Percentiles rank a stretch among this genome's conserved stretches.
phyloP scores from a whole-genome alignment of 768 basidiomycete species.

The Leccinum disarticulatum region DNA sequence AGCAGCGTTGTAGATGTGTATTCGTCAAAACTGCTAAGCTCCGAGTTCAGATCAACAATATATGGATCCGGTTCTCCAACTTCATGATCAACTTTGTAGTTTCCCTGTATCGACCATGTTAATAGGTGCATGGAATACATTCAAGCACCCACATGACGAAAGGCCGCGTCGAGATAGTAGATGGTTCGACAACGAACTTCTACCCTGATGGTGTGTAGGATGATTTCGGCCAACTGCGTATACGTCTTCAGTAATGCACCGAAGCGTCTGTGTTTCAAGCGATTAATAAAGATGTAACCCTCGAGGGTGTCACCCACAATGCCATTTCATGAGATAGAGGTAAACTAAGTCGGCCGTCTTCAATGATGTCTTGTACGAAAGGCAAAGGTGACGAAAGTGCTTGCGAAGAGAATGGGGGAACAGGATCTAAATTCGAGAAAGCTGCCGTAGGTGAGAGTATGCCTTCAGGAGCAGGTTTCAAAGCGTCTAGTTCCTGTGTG shows the following conservation, averaged over 20 bases:
- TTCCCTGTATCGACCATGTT: slow-evolving; percentile 54
- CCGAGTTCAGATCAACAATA: slow-evolving; percentile 80
- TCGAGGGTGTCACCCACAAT: slow-evolving; percentile 53
- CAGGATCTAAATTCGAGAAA: slow-evolving; percentile 44
- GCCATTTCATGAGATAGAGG: slow-evolving; percentile 89
- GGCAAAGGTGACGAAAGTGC: slow-evolving; percentile 48
- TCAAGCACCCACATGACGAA: slow-evolving; percentile 59
- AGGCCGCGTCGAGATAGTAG: slow-evolving; percentile 76
- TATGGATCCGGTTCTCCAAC: slow-evolving; percentile 90
- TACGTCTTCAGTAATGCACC: slow-evolving; percentile 90
- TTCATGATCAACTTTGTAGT: slow-evolving; percentile 80
- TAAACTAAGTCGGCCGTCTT: slow-evolving; percentile 56
- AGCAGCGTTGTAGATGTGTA: slow-evolving; percentile 62
- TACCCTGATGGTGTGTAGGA: slow-evolving; percentile 83
- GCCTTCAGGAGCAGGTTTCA: slow-evolving; percentile 61
- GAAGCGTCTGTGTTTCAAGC: slow-evolving; percentile 64
- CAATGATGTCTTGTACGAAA: slow-evolving; percentile 34
- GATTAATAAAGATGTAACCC: slow-evolving; percentile 4
- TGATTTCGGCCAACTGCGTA: slow-evolving; percentile 82
- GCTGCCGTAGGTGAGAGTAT: slow-evolving; percentile 51
- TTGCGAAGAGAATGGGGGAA: slow-evolving; percentile 42
- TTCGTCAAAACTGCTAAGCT: slow-evolving; percentile 76
- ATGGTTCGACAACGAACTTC: slow-evolving; percentile 85
- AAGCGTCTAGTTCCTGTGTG: slow-evolving; percentile 60
- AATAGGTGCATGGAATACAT: slow-evolving; percentile 6